Percentiles rank a stretch among this genome's conserved stretches.
Conservation (phyloP, 2,329 filamentous ascomycete species). For the Aspergillus novoparasiticus region DNA sequence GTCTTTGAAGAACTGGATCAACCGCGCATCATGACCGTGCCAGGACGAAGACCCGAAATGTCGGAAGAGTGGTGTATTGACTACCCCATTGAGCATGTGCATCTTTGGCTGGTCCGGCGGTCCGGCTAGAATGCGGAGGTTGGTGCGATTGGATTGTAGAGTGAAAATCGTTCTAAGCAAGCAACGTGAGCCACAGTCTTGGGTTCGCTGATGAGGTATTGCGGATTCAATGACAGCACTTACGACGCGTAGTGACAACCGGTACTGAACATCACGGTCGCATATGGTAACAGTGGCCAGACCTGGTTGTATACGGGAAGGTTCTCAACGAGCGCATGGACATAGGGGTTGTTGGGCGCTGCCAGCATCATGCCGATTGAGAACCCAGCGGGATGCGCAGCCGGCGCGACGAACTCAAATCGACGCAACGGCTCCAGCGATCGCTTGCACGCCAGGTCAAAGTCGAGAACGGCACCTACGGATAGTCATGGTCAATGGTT, state of each 20-base stretch:
- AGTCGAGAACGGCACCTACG: slow-evolving; percentile 33
- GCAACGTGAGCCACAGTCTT: background rate
- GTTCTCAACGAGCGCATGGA: slow-evolving; percentile 37
- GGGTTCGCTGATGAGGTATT: background rate
- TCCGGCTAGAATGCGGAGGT: slow-evolving; percentile 42
- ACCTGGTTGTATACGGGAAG: slow-evolving; percentile 38
- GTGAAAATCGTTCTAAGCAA: slow-evolving; percentile 38
- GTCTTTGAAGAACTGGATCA: slow-evolving; percentile 15
- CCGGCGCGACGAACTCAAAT: slow-evolving; percentile 46
- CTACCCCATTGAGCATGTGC: slow-evolving; percentile 44
- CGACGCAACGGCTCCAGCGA: slow-evolving; percentile 43
- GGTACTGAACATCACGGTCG: slow-evolving; percentile 49
- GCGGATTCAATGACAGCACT: slow-evolving; percentile 3
- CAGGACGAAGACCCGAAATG: slow-evolving; percentile 48
- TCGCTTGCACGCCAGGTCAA: slow-evolving; percentile 44
- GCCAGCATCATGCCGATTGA: slow-evolving; percentile 49
- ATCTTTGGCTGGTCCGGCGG: slow-evolving; percentile 28
- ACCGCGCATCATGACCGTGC: slow-evolving; percentile 43
- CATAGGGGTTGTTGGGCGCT: slow-evolving; percentile 36
- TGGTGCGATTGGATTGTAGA: slow-evolving; percentile 34
- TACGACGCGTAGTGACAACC: slow-evolving; percentile 48
- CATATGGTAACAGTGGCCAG: slow-evolving; percentile 46
- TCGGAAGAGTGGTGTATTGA: slow-evolving; percentile 45
- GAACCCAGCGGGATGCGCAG: slow-evolving; percentile 45
- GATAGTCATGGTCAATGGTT: background rate